phyloP scores from a whole-genome alignment of 2,329 filamentous ascomycete genomes.

The Curvularia eragrostidis region DNA sequence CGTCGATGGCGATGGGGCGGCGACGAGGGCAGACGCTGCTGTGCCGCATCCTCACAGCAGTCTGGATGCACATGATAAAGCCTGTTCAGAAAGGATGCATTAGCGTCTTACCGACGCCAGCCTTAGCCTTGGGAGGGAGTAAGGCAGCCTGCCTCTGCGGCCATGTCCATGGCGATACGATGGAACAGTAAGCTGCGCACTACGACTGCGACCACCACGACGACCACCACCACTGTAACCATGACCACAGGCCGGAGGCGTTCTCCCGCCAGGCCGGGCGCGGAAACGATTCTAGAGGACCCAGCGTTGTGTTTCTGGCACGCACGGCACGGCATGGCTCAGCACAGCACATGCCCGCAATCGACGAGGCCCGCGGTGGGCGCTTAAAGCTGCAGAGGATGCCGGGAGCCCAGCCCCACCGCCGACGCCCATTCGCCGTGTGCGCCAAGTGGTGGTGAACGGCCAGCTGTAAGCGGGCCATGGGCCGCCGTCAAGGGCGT shows the following conservation, averaged over 20 bases:
- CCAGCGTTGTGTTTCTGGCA: slow-evolving; percentile 25
- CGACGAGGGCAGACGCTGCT: slow-evolving; percentile 23
- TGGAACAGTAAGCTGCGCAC: not conserved
- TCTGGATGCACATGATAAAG: slow-evolving; percentile 24
- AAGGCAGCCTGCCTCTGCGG: not conserved
- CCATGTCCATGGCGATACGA: not conserved
- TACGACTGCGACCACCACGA: too few species aligned
- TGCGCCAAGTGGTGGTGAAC: slow-evolving; percentile 18
- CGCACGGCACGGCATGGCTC: slow-evolving; percentile 19
- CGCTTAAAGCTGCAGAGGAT: slow-evolving; percentile 23
- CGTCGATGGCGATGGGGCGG: slow-evolving; percentile 28
- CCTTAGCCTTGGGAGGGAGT: slow-evolving; percentile 19
- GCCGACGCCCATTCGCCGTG: slow-evolving; percentile 17
- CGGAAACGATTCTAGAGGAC: slow-evolving; percentile 9
- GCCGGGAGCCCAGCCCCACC: slow-evolving; percentile 15
- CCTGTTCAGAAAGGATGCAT: slow-evolving; percentile 29
- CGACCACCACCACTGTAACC: not conserved
- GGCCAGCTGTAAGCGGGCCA: slow-evolving; percentile 20
- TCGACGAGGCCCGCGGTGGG: slow-evolving; percentile 17
- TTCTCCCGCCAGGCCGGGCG: not conserved
- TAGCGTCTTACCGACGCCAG: slow-evolving; percentile 27
- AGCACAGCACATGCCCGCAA: slow-evolving; percentile 12
- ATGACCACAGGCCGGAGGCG: slow-evolving; percentile 1
- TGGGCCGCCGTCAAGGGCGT: slow-evolving; percentile 11
- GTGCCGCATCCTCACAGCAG: slow-evolving; percentile 27